Conservation (phyloP, 2,329 filamentous ascomycete species). For the Alternaria brassicae region DNA sequence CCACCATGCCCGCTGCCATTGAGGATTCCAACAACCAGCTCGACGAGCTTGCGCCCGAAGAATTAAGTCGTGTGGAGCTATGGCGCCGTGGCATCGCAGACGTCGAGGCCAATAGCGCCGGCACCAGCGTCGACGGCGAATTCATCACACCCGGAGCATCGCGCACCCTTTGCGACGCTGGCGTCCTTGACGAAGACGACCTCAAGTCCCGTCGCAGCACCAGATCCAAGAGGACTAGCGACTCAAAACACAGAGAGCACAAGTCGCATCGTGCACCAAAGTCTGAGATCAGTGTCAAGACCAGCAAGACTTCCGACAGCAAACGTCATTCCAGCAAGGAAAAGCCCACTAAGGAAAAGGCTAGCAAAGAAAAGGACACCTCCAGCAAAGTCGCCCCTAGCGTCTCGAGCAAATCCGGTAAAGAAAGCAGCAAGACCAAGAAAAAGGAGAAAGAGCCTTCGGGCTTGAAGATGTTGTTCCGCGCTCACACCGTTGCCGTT, state of each 20-base stretch:
- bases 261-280: constrained; percentile 39
- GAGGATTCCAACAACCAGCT: constrained; percentile 45
- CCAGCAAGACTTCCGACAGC: constrained; percentile 23
- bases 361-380: constrained; percentile 5
- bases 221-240: constrained; percentile 30
- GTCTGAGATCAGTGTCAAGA: constrained; percentile 37
- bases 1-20: constrained; percentile 17
- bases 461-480: constrained; percentile 54
- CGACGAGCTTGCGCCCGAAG: constrained; percentile 64
- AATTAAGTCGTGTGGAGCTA: constrained; percentile 65
- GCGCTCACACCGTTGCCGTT: constrained; percentile 36
- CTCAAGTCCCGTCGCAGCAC: constrained; percentile 50
- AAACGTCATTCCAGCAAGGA: constrained; percentile 7
- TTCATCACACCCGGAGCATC: constrained; percentile 68
- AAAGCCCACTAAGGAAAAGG: constrained; percentile 5
- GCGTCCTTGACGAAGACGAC: constrained; percentile 57
- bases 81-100: constrained; percentile 71
- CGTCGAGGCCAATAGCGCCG: constrained; percentile 59
- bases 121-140: constrained; percentile 70
- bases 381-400: constrained; percentile 6
- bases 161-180: constrained; percentile 54
- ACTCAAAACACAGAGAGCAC: constrained; percentile 37
- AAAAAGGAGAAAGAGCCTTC: constrained; percentile 54
- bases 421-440: constrained; percentile 35
- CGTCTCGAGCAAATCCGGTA: constrained; percentile 30